Conservation (phyloP, 2,329 filamentous ascomycete genomes). For the Ophiocordyceps camponoti-leonardi region DNA sequence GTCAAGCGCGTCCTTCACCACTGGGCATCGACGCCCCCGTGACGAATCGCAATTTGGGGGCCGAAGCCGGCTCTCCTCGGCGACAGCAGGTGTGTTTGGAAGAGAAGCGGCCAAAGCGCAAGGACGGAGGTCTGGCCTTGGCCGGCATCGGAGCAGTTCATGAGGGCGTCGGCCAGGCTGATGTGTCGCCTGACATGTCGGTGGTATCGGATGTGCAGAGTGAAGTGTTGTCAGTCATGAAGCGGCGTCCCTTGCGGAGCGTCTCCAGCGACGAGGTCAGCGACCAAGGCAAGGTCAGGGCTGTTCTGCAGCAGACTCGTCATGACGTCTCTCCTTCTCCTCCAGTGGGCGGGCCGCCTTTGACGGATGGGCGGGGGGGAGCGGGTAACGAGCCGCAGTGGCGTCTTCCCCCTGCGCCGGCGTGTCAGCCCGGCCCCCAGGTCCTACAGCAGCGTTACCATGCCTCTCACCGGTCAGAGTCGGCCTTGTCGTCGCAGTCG, state of each 20-base stretch:
- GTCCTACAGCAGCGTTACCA: background rate
- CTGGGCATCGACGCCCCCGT: slow-evolving; percentile 2
- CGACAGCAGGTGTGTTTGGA: background rate
- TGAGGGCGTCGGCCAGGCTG: background rate
- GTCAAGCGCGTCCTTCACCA: slow-evolving; percentile 2
- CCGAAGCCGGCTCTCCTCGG: background rate
- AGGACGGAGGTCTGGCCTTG: background rate
- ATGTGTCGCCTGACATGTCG: slow-evolving; percentile 4
- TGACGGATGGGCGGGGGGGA: background rate
- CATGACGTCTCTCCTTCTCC: too few relatives aligned
- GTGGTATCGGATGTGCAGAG: slow-evolving; percentile 1
- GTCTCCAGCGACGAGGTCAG: background rate
- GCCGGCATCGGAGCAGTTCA: background rate
- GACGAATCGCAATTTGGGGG: background rate
- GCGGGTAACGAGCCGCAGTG: background rate
- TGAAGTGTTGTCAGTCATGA: too few relatives aligned
- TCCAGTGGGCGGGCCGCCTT: background rate
- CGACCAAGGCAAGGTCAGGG: background rate
- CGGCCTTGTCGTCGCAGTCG: background rate
- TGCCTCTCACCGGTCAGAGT: background rate
- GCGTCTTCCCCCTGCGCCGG: background rate
- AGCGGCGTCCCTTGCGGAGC: background rate
- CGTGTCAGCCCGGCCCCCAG: background rate
- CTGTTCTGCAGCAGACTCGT: background rate
- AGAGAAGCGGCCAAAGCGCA: background rate